Percentiles rank a stretch among this genome's conserved stretches.
Evolutionary conservation across 1,139 yeast genomes (phyloP).

Genomic region (Pneumocystis wakefieldiae): DNA sequence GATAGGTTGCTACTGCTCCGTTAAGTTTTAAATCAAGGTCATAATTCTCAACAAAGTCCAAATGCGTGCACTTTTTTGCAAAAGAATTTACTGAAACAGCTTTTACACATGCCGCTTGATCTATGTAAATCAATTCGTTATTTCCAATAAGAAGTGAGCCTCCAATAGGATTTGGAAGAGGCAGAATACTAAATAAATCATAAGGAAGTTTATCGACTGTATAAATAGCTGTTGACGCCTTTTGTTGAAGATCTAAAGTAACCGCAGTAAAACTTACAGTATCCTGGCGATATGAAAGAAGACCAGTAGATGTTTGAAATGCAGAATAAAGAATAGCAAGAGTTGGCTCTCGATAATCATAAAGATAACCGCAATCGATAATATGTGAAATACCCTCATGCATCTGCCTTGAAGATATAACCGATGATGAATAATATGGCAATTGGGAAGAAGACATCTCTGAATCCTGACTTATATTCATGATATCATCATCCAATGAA

Average conservation of each 20-base stretch:
- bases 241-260: constrained; percentile 49
- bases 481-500: constrained; percentile 8
- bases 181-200: constrained; percentile 50
- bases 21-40: constrained; percentile 44
- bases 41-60: constrained; percentile 39
- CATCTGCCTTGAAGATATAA: constrained; percentile 43
- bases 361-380: constrained; percentile 51
- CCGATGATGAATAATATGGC: constrained; percentile 31
- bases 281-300: constrained; percentile 45
- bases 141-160: constrained; percentile 63
- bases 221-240: constrained; percentile 51
- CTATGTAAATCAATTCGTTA: constrained; percentile 66
- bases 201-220: constrained; percentile 56
- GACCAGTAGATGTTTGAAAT: constrained; percentile 63
- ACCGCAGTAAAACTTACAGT: constrained; percentile 46
- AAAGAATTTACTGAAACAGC: constrained; percentile 54
- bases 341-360: constrained; percentile 68
- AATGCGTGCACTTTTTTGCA: constrained; percentile 36
- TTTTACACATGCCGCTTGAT: constrained; percentile 60
- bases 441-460: constrained; percentile 13
- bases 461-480: constrained; percentile 1
- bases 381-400: constrained; percentile 47
- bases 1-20: constrained; percentile 35
- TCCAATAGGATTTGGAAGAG: constrained; percentile 52
- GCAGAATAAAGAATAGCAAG: constrained; percentile 52